phyloP scores from a whole-genome alignment of 2,329 filamentous ascomycete species.

The Aspergillus piperis region DNA sequence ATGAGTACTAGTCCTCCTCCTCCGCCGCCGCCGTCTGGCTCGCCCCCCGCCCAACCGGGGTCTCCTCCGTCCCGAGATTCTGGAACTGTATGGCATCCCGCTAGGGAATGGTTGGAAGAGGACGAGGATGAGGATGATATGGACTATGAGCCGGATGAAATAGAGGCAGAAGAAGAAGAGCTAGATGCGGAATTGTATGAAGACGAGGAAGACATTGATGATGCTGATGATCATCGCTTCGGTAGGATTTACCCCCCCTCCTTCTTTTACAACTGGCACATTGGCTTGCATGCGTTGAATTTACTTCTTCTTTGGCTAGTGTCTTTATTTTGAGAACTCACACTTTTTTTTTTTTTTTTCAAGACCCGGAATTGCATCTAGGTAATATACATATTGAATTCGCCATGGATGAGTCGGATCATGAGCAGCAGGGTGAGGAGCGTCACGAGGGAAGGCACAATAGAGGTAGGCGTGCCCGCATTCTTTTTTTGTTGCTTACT shows the following conservation, averaged over 20 bases:
- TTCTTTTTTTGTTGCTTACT: too few relatives aligned
- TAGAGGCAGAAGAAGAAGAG: constrained; percentile 32
- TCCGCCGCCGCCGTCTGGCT: constrained; percentile 14
- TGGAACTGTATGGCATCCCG: constrained; percentile 37
- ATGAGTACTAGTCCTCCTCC: constrained; percentile 28
- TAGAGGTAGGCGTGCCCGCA: constrained; percentile 23
- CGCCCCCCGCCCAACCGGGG: constrained; percentile 24
- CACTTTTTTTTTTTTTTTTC: not conserved
- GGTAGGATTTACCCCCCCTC: constrained; percentile 14
- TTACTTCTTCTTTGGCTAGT: not conserved
- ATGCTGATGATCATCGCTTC: constrained; percentile 28
- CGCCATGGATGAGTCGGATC: constrained; percentile 26
- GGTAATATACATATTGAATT: constrained; percentile 34
- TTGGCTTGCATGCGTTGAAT: not conserved
- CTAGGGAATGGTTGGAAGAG: constrained; percentile 43
- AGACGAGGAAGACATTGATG: constrained; percentile 38
- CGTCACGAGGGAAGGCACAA: constrained; percentile 16
- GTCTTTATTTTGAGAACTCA: not conserved
- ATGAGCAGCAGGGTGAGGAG: constrained; percentile 19
- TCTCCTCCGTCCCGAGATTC: constrained; percentile 23
- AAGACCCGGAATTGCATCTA: constrained; percentile 22
- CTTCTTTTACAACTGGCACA: not conserved
- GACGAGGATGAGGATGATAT: constrained; percentile 49
- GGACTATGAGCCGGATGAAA: constrained; percentile 51
- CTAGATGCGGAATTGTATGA: constrained; percentile 41